Base-by-base conservation (phyloP, 768 basidiomycete species). In the Mycena vitilis region DNA sequence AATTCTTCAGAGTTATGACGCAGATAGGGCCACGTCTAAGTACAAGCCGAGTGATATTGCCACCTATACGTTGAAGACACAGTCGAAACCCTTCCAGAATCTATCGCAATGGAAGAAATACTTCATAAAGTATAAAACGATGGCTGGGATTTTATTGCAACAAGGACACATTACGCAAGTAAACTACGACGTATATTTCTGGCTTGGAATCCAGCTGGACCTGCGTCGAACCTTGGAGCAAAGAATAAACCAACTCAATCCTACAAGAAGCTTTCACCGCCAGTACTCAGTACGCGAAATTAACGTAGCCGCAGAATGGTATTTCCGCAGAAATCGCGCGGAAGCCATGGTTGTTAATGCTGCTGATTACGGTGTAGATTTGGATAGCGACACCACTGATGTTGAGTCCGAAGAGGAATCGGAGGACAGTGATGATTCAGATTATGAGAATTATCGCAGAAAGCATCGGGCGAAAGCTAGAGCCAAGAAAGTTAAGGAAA, bases 51-150 rank as follows among this genome's bases (percentile, higher is more conserved):
- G 23, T 2, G 61, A 68, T 23, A 40, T 68, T 13, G 18, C 56
- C 0, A 18, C n/a, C 2, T 63, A 47, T 30, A 59, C 61, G 3
- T 1, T 52, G 4, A 57, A 45, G 22, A 37, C 53, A 2, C 22
- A 52, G 2, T 53, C 58, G 4, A 9, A n/a, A 9, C 51, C 42
- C 0, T 60, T 38, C 16, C 16, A 18, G 2, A 69, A 51, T 40
- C 30, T 69, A 7, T 49, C 63, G 2, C 63, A 65, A 23, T 69
- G 68, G 68, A 53, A 37, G 20, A 37, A 54, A 42, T 69, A 64
- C 51, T 48, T 42, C n/a, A 42, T 64, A 10, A 64, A 69, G 42
- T 69, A 64, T 18, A 49, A 47, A 4, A 60, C 63, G 10, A 60
- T 69, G 18, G 63, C 68, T 2, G 68, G 68, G 8, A 53, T 42